A percentile compares a stretch with the other conserved stretches of the same genome.
Conservation (phyloP, 169 alveolate genomes). For the Toxoplasma gondii region DNA sequence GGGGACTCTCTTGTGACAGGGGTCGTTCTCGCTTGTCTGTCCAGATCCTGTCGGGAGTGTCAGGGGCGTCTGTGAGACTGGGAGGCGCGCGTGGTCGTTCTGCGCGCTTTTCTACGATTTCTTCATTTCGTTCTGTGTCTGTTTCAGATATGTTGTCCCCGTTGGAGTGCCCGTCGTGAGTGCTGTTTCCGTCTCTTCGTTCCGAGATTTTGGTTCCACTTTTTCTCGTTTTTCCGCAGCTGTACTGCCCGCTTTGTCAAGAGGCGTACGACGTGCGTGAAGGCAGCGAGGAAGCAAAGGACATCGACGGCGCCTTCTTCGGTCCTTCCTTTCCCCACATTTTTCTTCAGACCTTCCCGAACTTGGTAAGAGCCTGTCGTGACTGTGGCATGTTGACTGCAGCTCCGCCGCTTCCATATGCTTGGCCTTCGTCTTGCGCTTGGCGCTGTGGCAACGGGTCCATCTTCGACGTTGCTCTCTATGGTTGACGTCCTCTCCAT, state of each 20-base stretch:
- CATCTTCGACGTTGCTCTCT: no score
- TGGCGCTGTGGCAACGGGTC: no score
- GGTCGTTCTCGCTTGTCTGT: no score
- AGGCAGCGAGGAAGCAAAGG: conserved; percentile 54
- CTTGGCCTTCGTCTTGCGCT: not conserved
- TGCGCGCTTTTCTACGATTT: not conserved
- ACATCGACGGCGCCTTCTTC: conserved; percentile 92
- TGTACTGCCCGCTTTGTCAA: conserved; percentile 96
- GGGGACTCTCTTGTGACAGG: no score
- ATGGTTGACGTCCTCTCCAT: no score
- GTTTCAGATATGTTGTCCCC: not conserved
- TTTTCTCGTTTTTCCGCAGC: conserved; percentile 71
- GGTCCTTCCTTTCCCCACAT: conserved; percentile 92
- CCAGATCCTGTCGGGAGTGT: no score
- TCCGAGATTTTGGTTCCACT: not conserved
- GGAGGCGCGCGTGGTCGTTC: not conserved
- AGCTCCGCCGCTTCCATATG: not conserved
- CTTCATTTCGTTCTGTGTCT: not conserved
- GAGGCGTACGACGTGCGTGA: conserved; percentile 86
- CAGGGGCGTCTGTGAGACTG: no score
- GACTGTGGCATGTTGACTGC: not conserved
- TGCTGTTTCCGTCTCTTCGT: not conserved
- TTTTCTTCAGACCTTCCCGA: conserved; percentile 83
- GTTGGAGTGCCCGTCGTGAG: not conserved
- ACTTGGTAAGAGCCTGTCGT: conserved; percentile 56